These are phyloP conservation scores for Endoconidiophora laricicola DNA, from an alignment of 2,329 filamentous ascomycete species.

Conservation along the genomic window DNA sequence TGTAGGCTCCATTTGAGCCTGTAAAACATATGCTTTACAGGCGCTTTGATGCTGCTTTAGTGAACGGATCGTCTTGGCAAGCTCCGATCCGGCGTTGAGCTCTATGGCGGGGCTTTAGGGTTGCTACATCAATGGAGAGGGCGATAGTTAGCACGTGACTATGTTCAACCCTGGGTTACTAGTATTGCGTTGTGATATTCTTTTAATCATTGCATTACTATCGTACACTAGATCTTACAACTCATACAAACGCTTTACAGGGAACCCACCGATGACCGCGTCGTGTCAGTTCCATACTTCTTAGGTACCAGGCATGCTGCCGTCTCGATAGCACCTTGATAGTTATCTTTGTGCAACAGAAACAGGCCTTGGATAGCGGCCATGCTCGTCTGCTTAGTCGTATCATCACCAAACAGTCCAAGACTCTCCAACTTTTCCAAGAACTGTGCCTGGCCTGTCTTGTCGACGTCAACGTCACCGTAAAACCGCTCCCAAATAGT, in stretches of 20 bases:
- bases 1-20: background rate
- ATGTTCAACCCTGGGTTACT: too few species aligned
- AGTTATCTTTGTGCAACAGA: slow-evolving; percentile 83
- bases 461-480: slow-evolving; percentile 55
- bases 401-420: slow-evolving; percentile 46
- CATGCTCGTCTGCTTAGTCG: slow-evolving; percentile 51
- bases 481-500: slow-evolving; percentile 95
- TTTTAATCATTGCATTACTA: too few species aligned
- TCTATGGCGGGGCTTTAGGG: slow-evolving; percentile 7
- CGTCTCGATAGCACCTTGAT: slow-evolving; percentile 72
- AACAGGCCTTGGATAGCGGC: slow-evolving; percentile 90
- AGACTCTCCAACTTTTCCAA: slow-evolving; percentile 51
- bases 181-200: too few species aligned
- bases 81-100: slow-evolving; percentile 10
- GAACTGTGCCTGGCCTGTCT: slow-evolving; percentile 49
- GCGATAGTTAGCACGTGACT: background rate
- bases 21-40: background rate
- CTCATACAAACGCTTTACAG: background rate
- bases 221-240: too few species aligned
- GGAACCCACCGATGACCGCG: slow-evolving; percentile 10
- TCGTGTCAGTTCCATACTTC: slow-evolving; percentile 32
- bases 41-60: too few species aligned
- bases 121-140: background rate
- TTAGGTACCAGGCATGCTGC: slow-evolving; percentile 48
- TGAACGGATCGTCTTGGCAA: background rate